These are phyloP conservation scores for Rhizopus sp. DNA, from an alignment of 371 early-diverging fungal species.

Conservation along the genomic window DNA sequence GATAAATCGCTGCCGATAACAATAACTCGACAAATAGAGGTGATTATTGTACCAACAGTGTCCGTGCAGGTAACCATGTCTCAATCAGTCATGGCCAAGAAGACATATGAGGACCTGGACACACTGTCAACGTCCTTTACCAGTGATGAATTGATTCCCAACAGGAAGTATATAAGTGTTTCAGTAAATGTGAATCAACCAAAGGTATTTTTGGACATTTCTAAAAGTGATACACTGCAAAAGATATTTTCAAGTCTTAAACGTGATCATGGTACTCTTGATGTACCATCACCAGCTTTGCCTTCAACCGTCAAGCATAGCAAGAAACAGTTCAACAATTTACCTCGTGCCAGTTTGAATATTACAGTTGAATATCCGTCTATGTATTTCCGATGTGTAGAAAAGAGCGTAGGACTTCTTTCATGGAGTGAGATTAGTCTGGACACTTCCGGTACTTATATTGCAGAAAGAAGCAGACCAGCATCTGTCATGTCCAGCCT, in stretches of 20 bases:
- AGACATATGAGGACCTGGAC: neutral
- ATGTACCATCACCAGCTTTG: neutral
- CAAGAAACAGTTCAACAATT: conserved; percentile 5
- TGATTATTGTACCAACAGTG: conserved; percentile 20
- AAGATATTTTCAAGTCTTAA: conserved; percentile 4
- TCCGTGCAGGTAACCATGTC: conserved; percentile 18
- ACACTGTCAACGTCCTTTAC: neutral
- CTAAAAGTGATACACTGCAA: conserved; percentile 1
- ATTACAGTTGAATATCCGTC: conserved; percentile 19
- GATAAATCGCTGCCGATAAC: conserved; percentile 9
- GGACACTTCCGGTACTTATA: conserved; percentile 26
- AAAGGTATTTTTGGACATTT: conserved; percentile 8
- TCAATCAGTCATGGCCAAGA: conserved; percentile 13
- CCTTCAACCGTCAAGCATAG: neutral
- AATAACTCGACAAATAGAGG: conserved; percentile 12
- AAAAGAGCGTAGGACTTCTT: conserved; percentile 12
- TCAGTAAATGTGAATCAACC: conserved; percentile 15
- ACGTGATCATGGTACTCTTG: neutral
- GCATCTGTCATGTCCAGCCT: conserved; percentile 17
- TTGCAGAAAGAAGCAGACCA: conserved; percentile 17
- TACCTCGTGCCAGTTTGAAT: conserved; percentile 19
- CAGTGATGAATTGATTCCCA: conserved; percentile 18
- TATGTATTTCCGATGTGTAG: conserved; percentile 9
- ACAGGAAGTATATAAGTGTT: conserved; percentile 14
- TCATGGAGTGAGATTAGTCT: conserved; percentile 17